Base-by-base conservation (phyloP, 768 basidiomycete species). In the Fomitopsis serialis region DNA sequence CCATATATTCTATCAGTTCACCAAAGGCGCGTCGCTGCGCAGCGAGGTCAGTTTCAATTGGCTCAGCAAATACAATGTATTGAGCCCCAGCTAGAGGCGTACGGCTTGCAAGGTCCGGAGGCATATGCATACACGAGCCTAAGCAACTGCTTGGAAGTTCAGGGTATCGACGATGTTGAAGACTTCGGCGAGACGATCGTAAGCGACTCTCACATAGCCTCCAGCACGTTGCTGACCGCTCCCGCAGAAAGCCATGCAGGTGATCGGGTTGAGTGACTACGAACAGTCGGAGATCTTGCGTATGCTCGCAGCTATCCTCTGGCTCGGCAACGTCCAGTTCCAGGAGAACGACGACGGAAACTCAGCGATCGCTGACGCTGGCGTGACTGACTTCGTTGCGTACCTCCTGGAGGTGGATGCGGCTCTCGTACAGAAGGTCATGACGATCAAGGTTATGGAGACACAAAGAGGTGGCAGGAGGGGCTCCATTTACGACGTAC, bases 1-100 rank as follows among this genome's bases (percentile, higher is more conserved):
- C 70, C 97, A 99, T 65, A 95, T 99, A 56, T 98, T 99, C 76
- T 99, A 98, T 69, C 97, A 99, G 66, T 97, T 98, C 69, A 98
- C 97, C 24, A 99, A 98, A 67, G 93, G 85, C 5, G 96, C 97
- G 3, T 84, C 89, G 78, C 85, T 45, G 90, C 87, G 44, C 92
- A 98, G 68, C 82, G 92, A 68, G 93, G 94, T 91, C 62, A 53
- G 79, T 66, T 17, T 19, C 8, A 17, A 3, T 17, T 9, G 27
- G 13, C 25, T 24, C 19, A 7, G 3, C 17, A 45, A 9, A 32
- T 45, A 15, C 22, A n/a, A 21, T 3, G 10, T 45, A 23, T 24
- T 45, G 22, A 21, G 5, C 3, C 15, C 6, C 6, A 23, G 5
- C 2, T 69, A 96, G 97, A 98, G 74, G 82, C 84, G 49, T 95